Evolutionary conservation across 768 basidiomycete genomes (phyloP).

Genomic region (Harrya chromipes): DNA sequence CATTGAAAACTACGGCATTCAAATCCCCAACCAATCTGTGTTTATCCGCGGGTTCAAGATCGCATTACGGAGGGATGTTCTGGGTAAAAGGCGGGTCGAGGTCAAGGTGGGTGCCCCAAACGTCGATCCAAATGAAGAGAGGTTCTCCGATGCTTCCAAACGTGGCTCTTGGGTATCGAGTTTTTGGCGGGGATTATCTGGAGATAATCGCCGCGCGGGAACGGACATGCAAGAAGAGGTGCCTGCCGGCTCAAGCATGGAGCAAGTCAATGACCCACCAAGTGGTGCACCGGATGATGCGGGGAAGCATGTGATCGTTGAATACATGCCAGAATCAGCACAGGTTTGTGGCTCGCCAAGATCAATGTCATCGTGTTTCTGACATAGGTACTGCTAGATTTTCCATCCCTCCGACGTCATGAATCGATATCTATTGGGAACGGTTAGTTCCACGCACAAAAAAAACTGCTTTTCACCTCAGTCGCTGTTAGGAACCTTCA

Average conservation of each 20-base stretch:
- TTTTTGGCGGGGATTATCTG: not conserved
- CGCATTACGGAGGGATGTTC: constrained; percentile 1
- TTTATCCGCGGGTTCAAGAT: constrained; percentile 29
- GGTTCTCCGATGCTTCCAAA: not conserved
- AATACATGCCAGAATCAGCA: too few relatives aligned
- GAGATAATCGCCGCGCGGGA: not conserved
- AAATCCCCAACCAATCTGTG: constrained; percentile 19
- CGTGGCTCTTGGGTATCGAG: not conserved
- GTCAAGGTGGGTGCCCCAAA: constrained; percentile 1
- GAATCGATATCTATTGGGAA: constrained; percentile 3
- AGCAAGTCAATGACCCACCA: not conserved
- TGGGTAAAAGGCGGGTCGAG: not conserved
- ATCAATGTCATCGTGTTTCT: not conserved
- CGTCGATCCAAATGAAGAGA: not conserved
- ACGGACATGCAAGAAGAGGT: not conserved
- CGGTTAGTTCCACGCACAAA: not conserved
- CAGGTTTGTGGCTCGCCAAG: too few relatives aligned
- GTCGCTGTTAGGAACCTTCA: not conserved
- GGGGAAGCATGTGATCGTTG: too few relatives aligned
- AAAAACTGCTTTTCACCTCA: not conserved
- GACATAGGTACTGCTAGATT: not conserved
- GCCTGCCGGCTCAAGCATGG: not conserved
- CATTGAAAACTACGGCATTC: not conserved
- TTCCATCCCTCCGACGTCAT: constrained; percentile 15
- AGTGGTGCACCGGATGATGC: too few relatives aligned